Percentiles rank a stretch among this genome's conserved stretches.
phyloP scores from a whole-genome alignment of 116 monocot species.

The Papilionanthe hybrid region DNA sequence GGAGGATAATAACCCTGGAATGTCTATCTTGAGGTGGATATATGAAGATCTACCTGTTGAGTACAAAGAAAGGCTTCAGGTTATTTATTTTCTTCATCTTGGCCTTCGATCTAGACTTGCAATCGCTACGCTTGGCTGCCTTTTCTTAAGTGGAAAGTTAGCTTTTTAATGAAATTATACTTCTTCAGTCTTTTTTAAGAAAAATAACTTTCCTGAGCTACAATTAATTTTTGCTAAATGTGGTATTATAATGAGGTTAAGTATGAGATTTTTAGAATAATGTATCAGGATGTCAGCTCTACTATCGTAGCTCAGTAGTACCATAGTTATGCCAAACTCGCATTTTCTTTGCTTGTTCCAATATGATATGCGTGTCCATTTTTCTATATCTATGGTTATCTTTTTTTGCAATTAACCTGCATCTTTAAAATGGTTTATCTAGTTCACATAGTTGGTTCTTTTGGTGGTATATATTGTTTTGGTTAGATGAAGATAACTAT shows the following conservation, averaged over 20 bases:
- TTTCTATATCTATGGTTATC: background rate
- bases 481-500: background rate
- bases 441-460: too few species aligned
- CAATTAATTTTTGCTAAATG: background rate
- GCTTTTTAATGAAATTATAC: slow-evolving; percentile 15
- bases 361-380: background rate
- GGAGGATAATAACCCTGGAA: slow-evolving; percentile 84
- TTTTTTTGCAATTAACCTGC: background rate
- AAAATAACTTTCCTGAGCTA: background rate
- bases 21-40: slow-evolving; percentile 72
- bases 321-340: background rate
- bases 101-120: slow-evolving; percentile 75
- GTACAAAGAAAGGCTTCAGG: slow-evolving; percentile 69
- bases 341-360: too few species aligned
- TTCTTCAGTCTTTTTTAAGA: background rate
- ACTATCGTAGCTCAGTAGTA: background rate
- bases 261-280: background rate
- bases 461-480: too few species aligned
- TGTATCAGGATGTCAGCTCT: background rate
- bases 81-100: slow-evolving; percentile 91
- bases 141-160: slow-evolving; percentile 88
- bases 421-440: background rate
- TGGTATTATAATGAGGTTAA: background rate
- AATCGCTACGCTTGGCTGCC: slow-evolving; percentile 79
- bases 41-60: slow-evolving; percentile 83